A percentile compares a stretch with the other conserved stretches of the same genome.
Evolutionary conservation across 2,329 filamentous ascomycete genomes (phyloP).

Genomic region (Ophiostoma tasmaniense): DNA sequence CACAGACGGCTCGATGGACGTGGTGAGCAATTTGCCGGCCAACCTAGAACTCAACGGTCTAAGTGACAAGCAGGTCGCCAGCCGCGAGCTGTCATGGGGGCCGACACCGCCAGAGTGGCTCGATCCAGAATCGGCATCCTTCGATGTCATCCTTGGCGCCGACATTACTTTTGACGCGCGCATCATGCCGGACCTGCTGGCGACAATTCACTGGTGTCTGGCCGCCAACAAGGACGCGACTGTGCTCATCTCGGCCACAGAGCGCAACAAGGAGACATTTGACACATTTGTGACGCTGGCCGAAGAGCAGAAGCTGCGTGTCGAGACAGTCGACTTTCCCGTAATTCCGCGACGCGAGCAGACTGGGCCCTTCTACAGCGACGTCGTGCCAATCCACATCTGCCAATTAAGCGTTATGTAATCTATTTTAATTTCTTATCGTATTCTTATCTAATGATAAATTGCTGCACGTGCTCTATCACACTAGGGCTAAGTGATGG

Average conservation of each 20-base stretch:
- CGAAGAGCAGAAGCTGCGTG: conserved; percentile 35
- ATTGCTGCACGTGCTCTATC: background rate
- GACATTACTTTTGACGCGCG: conserved; percentile 69
- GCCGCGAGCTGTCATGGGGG: conserved; percentile 58
- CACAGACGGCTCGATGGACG: conserved; percentile 66
- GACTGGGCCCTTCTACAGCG: conserved; percentile 56
- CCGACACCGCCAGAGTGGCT: background rate
- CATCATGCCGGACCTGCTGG: conserved; percentile 54
- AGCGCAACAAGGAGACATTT: conserved; percentile 63
- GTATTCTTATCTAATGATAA: background rate
- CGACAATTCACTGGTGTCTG: conserved; percentile 40
- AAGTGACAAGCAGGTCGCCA: conserved; percentile 34
- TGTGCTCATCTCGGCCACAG: conserved; percentile 60
- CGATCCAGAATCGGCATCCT: conserved; percentile 13
- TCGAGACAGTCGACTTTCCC: conserved; percentile 37
- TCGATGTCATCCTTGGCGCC: conserved; percentile 64
- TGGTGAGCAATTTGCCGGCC: conserved; percentile 57
- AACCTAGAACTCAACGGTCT: conserved; percentile 63
- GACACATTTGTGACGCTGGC: conserved; percentile 52
- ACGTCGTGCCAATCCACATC: conserved; percentile 51
- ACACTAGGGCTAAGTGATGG: background rate
- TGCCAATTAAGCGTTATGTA: conserved; percentile 25
- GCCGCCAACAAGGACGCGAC: conserved; percentile 45
- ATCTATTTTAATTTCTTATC: background rate
- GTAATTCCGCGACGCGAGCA: conserved; percentile 36